Evolutionary conservation across 2,329 filamentous ascomycete genomes (phyloP).

Genomic region (Diaporthe vexans): DNA sequence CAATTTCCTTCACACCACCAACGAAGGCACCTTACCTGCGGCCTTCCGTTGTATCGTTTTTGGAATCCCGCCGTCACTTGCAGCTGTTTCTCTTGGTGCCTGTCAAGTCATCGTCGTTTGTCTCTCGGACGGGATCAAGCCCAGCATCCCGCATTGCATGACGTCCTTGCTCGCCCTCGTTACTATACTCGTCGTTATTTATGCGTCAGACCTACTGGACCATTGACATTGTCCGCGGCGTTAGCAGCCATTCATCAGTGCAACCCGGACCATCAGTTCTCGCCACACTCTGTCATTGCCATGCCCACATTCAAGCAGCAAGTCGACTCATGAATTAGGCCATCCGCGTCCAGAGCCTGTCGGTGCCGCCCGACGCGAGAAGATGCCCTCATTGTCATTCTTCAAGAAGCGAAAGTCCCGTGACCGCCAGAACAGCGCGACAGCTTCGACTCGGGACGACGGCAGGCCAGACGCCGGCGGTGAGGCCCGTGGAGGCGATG

Average conservation of each 20-base stretch:
- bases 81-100: constrained; percentile 16
- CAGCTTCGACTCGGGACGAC: background rate
- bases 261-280: constrained; percentile 4
- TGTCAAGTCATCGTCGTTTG: background rate
- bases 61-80: background rate
- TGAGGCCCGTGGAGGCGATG: background rate
- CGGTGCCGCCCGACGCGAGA: constrained; percentile 14
- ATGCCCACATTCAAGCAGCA: constrained; percentile 19
- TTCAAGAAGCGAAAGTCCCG: constrained; percentile 29
- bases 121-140: background rate
- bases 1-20: constrained; percentile 14
- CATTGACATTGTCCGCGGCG: constrained; percentile 9
- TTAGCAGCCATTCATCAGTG: constrained; percentile 2
- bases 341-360: constrained; percentile 3
- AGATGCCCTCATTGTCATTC: constrained; percentile 33
- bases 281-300: constrained; percentile 14
- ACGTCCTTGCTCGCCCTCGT: constrained; percentile 30
- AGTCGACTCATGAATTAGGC: constrained; percentile 29
- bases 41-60: background rate
- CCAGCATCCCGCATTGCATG: constrained; percentile 19
- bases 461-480: background rate
- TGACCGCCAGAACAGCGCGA: constrained; percentile 19
- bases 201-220: constrained; percentile 15
- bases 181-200: constrained; percentile 25
- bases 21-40: background rate